Evolutionary conservation across 345 rosid genomes (phyloP).

Genomic region (Gossypium raimondii): DNA sequence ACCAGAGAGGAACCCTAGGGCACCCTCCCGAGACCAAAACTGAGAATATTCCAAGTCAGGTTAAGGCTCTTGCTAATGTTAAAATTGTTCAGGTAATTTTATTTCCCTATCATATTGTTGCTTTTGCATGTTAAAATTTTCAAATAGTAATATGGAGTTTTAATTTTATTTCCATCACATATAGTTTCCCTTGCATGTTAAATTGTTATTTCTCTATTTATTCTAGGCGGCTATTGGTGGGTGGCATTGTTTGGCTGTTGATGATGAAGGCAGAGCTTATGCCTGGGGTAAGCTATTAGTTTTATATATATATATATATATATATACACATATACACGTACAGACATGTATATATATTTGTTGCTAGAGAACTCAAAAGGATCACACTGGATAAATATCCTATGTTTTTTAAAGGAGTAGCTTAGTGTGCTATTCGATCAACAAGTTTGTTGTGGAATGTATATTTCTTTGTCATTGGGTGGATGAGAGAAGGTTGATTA

Average conservation of each 20-base stretch:
- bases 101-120: neutral
- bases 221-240: slow-evolving; percentile 97
- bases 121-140: neutral
- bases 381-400: neutral
- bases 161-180: neutral
- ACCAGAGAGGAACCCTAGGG: slow-evolving; percentile 97
- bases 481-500: neutral
- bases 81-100: slow-evolving; percentile 75
- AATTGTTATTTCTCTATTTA: slow-evolving; percentile 6
- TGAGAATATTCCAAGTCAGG: slow-evolving; percentile 80
- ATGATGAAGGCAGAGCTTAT: slow-evolving; percentile 93
- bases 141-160: neutral
- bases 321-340: no score
- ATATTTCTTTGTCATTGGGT: neutral
- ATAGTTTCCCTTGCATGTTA: slow-evolving; percentile 9
- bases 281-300: slow-evolving; percentile 75
- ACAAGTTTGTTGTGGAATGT: neutral
- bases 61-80: slow-evolving; percentile 62
- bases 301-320: neutral
- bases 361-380: neutral
- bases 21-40: slow-evolving; percentile 91
- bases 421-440: neutral
- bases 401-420: neutral
- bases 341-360: neutral
- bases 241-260: slow-evolving; percentile 99